Evolutionary conservation across 441 rosid species (phyloP).

Genomic region (Erodium moschatum): DNA sequence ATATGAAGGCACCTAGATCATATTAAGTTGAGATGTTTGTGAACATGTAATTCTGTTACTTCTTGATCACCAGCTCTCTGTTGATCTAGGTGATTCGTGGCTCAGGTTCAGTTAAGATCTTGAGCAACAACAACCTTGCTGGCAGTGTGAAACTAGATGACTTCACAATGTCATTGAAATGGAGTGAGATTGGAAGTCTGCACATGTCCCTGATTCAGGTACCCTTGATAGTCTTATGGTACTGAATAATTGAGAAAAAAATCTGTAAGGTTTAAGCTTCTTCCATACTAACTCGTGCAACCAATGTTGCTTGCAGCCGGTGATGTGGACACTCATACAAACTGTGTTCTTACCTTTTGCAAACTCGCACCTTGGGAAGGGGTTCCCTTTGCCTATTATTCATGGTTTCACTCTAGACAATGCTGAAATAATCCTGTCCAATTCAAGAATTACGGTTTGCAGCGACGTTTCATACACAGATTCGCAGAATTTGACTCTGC

Average conservation of each 20-base stretch:
- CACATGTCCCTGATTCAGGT: slow-evolving; percentile 48
- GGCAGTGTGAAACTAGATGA: slow-evolving; percentile 40
- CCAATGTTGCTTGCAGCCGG: slow-evolving; percentile 31
- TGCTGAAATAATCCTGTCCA: slow-evolving; percentile 35
- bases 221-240: not conserved
- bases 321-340: slow-evolving; percentile 38
- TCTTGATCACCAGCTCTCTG: not conserved
- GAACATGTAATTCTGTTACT: not conserved
- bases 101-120: slow-evolving; percentile 45
- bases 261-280: no score
- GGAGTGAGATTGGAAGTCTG: slow-evolving; percentile 53
- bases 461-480: slow-evolving; percentile 36
- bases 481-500: not conserved
- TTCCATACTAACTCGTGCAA: not conserved
- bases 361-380: slow-evolving; percentile 45
- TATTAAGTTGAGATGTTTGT: not conserved
- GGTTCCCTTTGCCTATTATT: slow-evolving; percentile 56
- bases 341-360: slow-evolving; percentile 50
- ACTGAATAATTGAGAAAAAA: no score
- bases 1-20: not conserved
- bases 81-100: slow-evolving; percentile 41
- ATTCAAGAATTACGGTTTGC: slow-evolving; percentile 39
- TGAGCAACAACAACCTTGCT: slow-evolving; percentile 36
- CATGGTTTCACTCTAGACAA: slow-evolving; percentile 38
- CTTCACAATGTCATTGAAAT: slow-evolving; percentile 47